These are phyloP conservation scores for Lachancea kluyveri DNA, from an alignment of 805 yeast species.

Conservation along the genomic window DNA sequence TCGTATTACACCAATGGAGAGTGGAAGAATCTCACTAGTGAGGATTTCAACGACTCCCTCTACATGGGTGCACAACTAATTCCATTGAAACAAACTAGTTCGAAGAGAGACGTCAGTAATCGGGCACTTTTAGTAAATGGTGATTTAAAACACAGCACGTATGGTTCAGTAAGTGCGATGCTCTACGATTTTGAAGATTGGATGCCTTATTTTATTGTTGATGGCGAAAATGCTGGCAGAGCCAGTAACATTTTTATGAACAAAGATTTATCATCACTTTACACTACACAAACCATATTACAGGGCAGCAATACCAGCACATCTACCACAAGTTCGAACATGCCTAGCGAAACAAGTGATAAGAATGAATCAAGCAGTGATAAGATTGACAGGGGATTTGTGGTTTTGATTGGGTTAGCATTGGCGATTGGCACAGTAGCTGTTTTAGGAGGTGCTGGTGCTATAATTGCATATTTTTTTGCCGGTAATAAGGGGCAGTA, in stretches of 20 bases:
- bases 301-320: constrained; percentile 7
- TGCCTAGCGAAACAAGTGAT: too few relatives aligned
- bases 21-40: constrained; percentile 3
- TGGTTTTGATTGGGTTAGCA: constrained; percentile 65
- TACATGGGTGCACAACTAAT: constrained; percentile 2
- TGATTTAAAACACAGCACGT: constrained; percentile 31
- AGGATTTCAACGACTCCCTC: constrained; percentile 2
- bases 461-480: constrained; percentile 29
- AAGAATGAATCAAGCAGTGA: too few relatives aligned
- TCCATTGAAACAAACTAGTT: neutral
- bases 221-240: neutral
- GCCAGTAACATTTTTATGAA: constrained; percentile 32
- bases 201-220: constrained; percentile 18
- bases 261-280: constrained; percentile 32
- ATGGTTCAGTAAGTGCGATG: constrained; percentile 23
- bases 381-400: constrained; percentile 46
- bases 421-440: constrained; percentile 49
- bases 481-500: constrained; percentile 36
- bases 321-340: constrained; percentile 13
- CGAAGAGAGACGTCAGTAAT: neutral
- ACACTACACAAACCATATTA: constrained; percentile 23
- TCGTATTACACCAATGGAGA: constrained; percentile 1
- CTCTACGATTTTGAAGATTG: constrained; percentile 21
- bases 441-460: constrained; percentile 37
- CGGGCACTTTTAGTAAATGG: constrained; percentile 33